Conservation (phyloP, 495 filamentous ascomycete genomes). For the Bryoglossum gracile region DNA sequence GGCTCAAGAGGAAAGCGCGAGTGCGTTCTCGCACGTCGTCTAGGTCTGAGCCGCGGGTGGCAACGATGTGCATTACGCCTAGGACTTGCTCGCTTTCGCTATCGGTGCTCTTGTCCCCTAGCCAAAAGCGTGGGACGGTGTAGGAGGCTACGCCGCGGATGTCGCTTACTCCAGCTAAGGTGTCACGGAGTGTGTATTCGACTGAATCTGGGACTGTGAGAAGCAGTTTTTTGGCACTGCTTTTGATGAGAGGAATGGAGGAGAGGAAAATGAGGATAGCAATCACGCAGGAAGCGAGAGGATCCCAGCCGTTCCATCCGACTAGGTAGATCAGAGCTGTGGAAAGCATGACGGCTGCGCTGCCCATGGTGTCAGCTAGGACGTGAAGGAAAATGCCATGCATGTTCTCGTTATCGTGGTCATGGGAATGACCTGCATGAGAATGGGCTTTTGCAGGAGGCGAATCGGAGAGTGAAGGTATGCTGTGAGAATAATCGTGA, state of each 20-base stretch:
- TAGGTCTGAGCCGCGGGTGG: slow-evolving; percentile 57
- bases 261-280: slow-evolving; percentile 86
- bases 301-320: slow-evolving; percentile 93
- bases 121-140: slow-evolving; percentile 86
- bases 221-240: slow-evolving; percentile 71
- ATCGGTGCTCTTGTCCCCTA: slow-evolving; percentile 57
- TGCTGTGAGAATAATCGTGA: slow-evolving; percentile 24
- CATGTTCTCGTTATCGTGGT: slow-evolving; percentile 96
- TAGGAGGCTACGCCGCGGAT: slow-evolving; percentile 82
- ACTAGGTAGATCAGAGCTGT: slow-evolving; percentile 79
- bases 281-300: slow-evolving; percentile 87
- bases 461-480: slow-evolving; percentile 17
- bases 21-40: slow-evolving; percentile 72
- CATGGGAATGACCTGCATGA: slow-evolving; percentile 36
- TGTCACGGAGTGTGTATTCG: slow-evolving; percentile 83
- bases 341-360: slow-evolving; percentile 88
- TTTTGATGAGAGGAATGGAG: slow-evolving; percentile 79
- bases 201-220: slow-evolving; percentile 77
- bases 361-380: slow-evolving; percentile 89
- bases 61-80: slow-evolving; percentile 79
- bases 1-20: slow-evolving; percentile 47
- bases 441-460: slow-evolving; percentile 22
- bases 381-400: slow-evolving; percentile 97
- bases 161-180: slow-evolving; percentile 73
- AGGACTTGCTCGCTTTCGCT: slow-evolving; percentile 46